Conservation (phyloP, 805 yeast genomes). For the Yarrowia sp. region DNA sequence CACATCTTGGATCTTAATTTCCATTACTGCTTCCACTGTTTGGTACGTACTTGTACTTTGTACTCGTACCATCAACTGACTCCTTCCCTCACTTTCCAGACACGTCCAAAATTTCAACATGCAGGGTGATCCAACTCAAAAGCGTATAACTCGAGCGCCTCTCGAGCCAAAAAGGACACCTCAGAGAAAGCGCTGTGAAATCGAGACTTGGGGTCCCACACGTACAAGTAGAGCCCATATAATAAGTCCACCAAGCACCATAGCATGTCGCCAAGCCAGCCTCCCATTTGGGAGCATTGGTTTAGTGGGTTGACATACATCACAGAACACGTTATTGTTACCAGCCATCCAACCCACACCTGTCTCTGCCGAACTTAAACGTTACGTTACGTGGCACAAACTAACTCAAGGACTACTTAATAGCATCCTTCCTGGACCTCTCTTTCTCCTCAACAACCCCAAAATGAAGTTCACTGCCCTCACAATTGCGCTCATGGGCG, state of each 20-base stretch:
- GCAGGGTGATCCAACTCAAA: constrained; percentile 25
- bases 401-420: constrained; percentile 20
- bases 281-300: not conserved
- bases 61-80: not conserved
- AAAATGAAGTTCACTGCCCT: constrained; percentile 42
- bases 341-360: constrained; percentile 8
- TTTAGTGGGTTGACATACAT: not conserved
- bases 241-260: too few species aligned
- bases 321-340: not conserved
- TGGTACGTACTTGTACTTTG: not conserved
- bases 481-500: constrained; percentile 36
- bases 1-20: too few species aligned
- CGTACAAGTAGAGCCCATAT: too few species aligned
- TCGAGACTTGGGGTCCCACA: not conserved
- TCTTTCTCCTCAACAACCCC: constrained; percentile 6
- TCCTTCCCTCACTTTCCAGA: constrained; percentile 8
- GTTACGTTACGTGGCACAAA: constrained; percentile 22
- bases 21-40: too few species aligned
- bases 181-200: not conserved
- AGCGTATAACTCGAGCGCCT: constrained; percentile 8
- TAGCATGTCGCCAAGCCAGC: too few species aligned
- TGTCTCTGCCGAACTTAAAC: constrained; percentile 11
- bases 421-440: constrained; percentile 8
- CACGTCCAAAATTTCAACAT: constrained; percentile 20
- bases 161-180: constrained; percentile 15